A percentile compares a stretch with the other conserved stretches of the same genome.
Conservation (phyloP, 306 rosid genomes). For the Rubus parviflorus region DNA sequence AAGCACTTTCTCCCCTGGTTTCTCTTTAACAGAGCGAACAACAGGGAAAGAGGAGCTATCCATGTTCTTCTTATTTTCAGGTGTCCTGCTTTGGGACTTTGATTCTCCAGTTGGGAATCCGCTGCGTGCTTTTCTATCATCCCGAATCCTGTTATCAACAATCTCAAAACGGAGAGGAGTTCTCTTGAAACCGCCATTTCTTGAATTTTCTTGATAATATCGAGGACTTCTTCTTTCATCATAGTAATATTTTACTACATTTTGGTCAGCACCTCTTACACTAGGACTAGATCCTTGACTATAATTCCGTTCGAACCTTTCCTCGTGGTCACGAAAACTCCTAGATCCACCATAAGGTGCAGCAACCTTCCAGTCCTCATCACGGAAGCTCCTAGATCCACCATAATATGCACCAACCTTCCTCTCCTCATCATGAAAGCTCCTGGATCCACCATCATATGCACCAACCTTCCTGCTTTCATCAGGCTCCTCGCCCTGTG, state of each 20-base stretch:
- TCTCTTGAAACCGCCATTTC: slow-evolving; percentile 40
- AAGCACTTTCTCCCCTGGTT: slow-evolving; percentile 27
- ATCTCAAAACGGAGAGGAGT: slow-evolving; percentile 62
- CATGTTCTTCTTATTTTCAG: slow-evolving; percentile 32
- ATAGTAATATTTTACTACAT: slow-evolving; percentile 43
- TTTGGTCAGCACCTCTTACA: slow-evolving; percentile 33
- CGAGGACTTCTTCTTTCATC: slow-evolving; percentile 76
- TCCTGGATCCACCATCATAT: slow-evolving; percentile 32
- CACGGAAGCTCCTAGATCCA: slow-evolving; percentile 29
- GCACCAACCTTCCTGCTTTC: slow-evolving; percentile 40
- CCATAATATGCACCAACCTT: neutral
- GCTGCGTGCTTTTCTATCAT: slow-evolving; percentile 37
- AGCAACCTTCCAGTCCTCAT: slow-evolving; percentile 11
- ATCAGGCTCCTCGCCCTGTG: slow-evolving; percentile 48
- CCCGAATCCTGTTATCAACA: slow-evolving; percentile 81
- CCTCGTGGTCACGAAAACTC: slow-evolving; percentile 27
- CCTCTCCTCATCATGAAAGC: slow-evolving; percentile 19
- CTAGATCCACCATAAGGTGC: slow-evolving; percentile 26
- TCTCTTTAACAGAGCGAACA: slow-evolving; percentile 24
- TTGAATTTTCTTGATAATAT: slow-evolving; percentile 40
- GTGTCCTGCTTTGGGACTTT: slow-evolving; percentile 33
- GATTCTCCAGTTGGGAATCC: slow-evolving; percentile 42
- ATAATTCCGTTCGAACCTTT: slow-evolving; percentile 16
- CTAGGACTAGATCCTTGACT: slow-evolving; percentile 42
- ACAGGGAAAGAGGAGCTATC: slow-evolving; percentile 29